Conservation (phyloP, 768 basidiomycete species). For the Coprinopsis marcescibilis region DNA sequence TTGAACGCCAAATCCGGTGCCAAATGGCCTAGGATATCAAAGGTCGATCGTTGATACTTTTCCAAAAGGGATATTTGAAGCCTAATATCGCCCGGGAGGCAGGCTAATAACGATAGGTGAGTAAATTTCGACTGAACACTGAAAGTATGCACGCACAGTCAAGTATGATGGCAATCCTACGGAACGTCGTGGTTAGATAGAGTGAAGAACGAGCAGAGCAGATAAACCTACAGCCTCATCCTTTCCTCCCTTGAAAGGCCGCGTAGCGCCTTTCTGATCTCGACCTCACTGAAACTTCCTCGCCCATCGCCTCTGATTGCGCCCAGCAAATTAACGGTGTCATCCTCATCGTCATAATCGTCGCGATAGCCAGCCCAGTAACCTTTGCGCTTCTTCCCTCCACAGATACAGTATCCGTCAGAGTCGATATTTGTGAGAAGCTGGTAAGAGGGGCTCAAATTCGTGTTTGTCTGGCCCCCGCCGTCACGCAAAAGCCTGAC, state of each 20-base stretch:
- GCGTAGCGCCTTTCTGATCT: conserved; percentile 59
- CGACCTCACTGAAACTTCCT: conserved; percentile 66
- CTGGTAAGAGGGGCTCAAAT: conserved; percentile 17
- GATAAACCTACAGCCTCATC: conserved; percentile 60
- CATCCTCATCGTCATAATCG: conserved; percentile 40
- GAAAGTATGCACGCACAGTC: conserved; percentile 41
- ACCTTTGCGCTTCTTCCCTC: conserved; percentile 53
- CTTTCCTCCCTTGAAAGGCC: conserved; percentile 59
- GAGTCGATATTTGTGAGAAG: conserved; percentile 19
- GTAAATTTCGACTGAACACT: neutral
- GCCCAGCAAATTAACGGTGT: conserved; percentile 34
- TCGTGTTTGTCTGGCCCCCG: conserved; percentile 17
- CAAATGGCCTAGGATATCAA: conserved; percentile 74
- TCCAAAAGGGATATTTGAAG: conserved; percentile 80
- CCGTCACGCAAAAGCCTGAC: conserved; percentile 56
- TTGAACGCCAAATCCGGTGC: conserved; percentile 59
- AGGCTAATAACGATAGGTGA: conserved; percentile 35
- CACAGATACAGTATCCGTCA: conserved; percentile 43
- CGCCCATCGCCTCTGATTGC: conserved; percentile 49
- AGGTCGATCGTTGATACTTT: conserved; percentile 77
- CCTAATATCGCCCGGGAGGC: conserved; percentile 79
- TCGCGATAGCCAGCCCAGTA: conserved; percentile 72
- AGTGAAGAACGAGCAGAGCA: neutral
- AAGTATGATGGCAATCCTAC: conserved; percentile 55
- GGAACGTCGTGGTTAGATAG: conserved; percentile 1